These are phyloP conservation scores for Lignosus rhinocerotis DNA, from an alignment of 1,284 basidiomycete species.

Conservation along the genomic window DNA sequence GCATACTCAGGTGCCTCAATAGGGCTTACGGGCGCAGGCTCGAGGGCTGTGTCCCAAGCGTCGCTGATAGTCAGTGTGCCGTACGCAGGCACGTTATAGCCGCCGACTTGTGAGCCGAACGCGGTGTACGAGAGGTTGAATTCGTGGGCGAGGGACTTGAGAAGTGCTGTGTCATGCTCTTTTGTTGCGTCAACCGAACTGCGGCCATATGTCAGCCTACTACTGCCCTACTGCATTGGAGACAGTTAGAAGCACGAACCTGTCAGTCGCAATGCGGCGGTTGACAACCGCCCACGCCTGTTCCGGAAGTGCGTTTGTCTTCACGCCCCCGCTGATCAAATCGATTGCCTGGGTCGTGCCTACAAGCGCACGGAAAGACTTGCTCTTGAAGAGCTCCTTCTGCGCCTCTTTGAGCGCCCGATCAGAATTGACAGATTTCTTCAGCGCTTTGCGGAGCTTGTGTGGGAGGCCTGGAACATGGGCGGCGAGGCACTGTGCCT, in stretches of 20 bases:
- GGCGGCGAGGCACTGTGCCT: conserved; percentile 45
- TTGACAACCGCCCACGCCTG: conserved; percentile 54
- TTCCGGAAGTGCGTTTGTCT: conserved; percentile 63
- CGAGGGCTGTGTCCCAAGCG: conserved; percentile 46
- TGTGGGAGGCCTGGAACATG: conserved; percentile 45
- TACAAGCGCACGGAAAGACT: conserved; percentile 36
- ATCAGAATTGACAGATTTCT: conserved; percentile 40
- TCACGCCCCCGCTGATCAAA: conserved; percentile 60
- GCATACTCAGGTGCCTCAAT: conserved; percentile 47
- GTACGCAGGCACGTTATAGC: conserved; percentile 27
- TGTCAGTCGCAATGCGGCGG: conserved; percentile 49
- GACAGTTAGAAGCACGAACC: conserved; percentile 27
- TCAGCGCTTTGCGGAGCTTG: conserved; percentile 39
- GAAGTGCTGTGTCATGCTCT: conserved; percentile 41
- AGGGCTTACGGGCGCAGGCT: conserved; percentile 59
- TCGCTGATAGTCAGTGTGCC: conserved; percentile 44
- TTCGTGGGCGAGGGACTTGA: conserved; percentile 43
- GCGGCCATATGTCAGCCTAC: conserved; percentile 26
- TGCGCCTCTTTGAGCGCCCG: conserved; percentile 44
- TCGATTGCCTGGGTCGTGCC: conserved; percentile 65
- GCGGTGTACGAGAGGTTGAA: conserved; percentile 48
- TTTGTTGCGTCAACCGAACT: conserved; percentile 47
- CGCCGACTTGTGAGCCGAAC: conserved; percentile 40
- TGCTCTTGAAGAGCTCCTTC: conserved; percentile 36
- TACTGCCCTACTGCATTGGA: conserved; percentile 20